Evolutionary conservation across 2,329 filamentous ascomycete genomes (phyloP).

Genomic region (Aspergillus vadensis): DNA sequence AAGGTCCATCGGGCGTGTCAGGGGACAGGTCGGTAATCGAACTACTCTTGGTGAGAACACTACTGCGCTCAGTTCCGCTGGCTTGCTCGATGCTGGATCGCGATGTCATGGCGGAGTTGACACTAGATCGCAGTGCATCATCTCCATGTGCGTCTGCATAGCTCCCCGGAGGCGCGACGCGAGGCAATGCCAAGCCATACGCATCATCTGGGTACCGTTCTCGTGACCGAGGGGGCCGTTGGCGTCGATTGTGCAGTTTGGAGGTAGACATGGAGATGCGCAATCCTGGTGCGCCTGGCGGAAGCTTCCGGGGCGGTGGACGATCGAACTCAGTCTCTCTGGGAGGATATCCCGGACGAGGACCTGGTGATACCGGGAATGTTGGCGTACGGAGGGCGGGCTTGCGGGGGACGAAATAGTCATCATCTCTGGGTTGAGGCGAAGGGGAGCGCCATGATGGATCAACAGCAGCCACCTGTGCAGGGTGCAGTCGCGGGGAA

Average conservation of each 20-base stretch:
- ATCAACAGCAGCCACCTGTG: constrained; percentile 19
- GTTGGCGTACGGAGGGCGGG: constrained; percentile 25
- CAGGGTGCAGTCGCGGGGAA: constrained; percentile 20
- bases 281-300: constrained; percentile 30
- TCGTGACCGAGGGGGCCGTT: constrained; percentile 27
- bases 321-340: constrained; percentile 29
- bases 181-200: constrained; percentile 32
- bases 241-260: constrained; percentile 33
- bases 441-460: constrained; percentile 21
- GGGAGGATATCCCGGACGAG: constrained; percentile 19
- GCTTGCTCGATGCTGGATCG: constrained; percentile 59
- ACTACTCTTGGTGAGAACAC: constrained; percentile 76
- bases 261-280: constrained; percentile 43
- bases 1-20: constrained; percentile 68
- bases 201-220: constrained; percentile 30
- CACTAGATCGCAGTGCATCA: constrained; percentile 54
- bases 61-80: constrained; percentile 77
- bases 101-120: constrained; percentile 62
- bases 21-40: constrained; percentile 64
- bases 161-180: constrained; percentile 27
- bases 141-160: constrained; percentile 31
- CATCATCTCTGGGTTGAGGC: constrained; percentile 15
- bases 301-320: constrained; percentile 28
- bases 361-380: constrained; percentile 25
- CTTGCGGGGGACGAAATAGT: constrained; percentile 15